Conservation (phyloP, 148 eudicot species). For the Chenopodium album region DNA sequence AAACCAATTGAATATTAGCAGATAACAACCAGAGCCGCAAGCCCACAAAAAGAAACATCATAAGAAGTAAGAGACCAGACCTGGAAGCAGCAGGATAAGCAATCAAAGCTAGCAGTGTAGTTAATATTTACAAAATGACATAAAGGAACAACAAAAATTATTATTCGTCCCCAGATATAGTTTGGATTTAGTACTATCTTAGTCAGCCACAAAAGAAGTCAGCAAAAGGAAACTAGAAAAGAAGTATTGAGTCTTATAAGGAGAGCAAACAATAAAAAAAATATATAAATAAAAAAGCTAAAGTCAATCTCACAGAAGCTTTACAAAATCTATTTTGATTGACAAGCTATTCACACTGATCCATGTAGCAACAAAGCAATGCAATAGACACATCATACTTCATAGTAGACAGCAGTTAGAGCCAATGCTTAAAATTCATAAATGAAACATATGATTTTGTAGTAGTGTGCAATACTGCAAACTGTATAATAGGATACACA, state of each 20-base stretch:
- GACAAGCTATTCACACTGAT: not conserved
- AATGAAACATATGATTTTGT: not conserved
- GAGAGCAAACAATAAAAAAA: too few relatives aligned
- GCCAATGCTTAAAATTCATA: not conserved
- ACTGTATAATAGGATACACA: not conserved
- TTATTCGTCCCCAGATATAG: not conserved
- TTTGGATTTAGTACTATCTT: not conserved
- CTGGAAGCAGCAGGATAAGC: not conserved
- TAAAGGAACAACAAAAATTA: not conserved
- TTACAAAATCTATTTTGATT: not conserved
- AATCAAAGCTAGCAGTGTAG: not conserved
- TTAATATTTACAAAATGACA: not conserved
- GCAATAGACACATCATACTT: not conserved
- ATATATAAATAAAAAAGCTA: not conserved
- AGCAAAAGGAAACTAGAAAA: not conserved
- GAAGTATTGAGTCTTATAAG: too few relatives aligned
- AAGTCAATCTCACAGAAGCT: not conserved
- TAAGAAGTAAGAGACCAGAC: not conserved
- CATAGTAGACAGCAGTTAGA: not conserved
- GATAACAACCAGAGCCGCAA: not conserved
- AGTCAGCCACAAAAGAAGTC: not conserved
- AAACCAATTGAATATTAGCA: not conserved
- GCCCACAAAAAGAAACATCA: not conserved
- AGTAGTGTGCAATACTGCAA: not conserved
- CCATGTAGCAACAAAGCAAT: conserved; percentile 5